Evolutionary conservation across 2,329 filamentous ascomycete species (phyloP).

Genomic region (Ceratocystis diversiconidia): DNA sequence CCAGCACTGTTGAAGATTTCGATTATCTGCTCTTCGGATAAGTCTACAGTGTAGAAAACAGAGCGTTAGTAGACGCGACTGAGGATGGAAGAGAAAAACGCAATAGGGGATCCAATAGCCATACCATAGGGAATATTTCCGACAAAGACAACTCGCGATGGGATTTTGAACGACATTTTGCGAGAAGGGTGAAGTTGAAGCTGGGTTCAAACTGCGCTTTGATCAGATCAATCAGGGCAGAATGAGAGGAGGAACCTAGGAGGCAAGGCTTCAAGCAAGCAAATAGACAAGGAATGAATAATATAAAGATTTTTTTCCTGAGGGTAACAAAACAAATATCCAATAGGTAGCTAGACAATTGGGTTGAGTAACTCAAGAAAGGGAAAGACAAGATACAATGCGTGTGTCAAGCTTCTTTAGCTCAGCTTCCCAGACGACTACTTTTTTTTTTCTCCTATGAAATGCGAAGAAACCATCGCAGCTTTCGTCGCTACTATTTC

Average conservation of each 20-base stretch:
- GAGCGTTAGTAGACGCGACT: background rate
- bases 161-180: constrained; percentile 58
- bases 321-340: background rate
- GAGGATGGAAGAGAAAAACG: background rate
- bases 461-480: background rate
- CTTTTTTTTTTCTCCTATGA: background rate
- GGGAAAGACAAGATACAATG: background rate
- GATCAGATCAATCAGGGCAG: constrained; percentile 1
- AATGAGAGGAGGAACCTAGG: background rate
- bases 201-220: constrained; percentile 19
- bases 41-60: constrained; percentile 39
- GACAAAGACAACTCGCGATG: constrained; percentile 68
- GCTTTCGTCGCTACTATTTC: background rate
- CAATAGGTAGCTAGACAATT: background rate
- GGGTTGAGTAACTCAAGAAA: background rate
- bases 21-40: constrained; percentile 90
- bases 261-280: background rate
- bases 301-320: background rate
- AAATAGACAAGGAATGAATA: background rate
- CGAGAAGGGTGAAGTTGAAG: background rate
- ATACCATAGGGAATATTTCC: constrained; percentile 74
- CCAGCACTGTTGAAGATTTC: constrained; percentile 86
- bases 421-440: background rate
- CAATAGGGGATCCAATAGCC: constrained; percentile 14
- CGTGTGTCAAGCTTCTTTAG: background rate